Base-by-base conservation (phyloP, 805 yeast species). In the Kuraishia piskuri region DNA sequence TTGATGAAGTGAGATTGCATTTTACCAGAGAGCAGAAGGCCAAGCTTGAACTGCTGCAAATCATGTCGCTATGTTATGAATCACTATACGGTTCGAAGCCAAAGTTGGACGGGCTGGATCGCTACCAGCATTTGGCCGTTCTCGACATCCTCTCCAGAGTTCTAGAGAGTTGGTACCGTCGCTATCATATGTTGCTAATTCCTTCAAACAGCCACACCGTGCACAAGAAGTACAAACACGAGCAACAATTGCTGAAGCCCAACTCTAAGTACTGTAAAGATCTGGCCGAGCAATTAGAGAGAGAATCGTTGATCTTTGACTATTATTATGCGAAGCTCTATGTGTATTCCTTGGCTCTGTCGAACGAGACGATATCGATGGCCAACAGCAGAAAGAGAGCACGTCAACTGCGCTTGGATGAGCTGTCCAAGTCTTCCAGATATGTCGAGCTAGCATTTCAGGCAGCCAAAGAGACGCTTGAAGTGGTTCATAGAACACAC, bases 301-400 rank as follows among this genome's bases (percentile, higher is more conserved):
- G 78, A 50, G 96, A 90, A 63, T 78, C 90, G 2, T 68, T 90
- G 53, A 78, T 88, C 46, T 81, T 90, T 65, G 97, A 91, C 63
- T 90, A 79, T 69, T 83, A 88, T 64, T 91, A 92, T 67, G 84
- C 94, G 22, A 87, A 87, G 58, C 68, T 91, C 36, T 92, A 90
- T 65, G 82, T 90, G 25, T 91, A 83, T 64, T 90, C 97, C 0
- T 69, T 90, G 52, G 96, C 97, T 0, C 71, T 91, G 46, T 76
- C 82, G 54, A 81, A 77, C 45, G 76, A 68, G 53, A 65, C 69
- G 6, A 31, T 17, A n/a, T 26, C 22, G 23, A 14, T 45, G 20
- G 36, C 19, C 5, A 25, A 25, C 40, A 51, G 22, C 22, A 23
- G 25, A 64, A 64, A 53, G 57, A 55, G 54, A 46, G 57, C 48